Base-by-base conservation (phyloP, 2,329 filamentous ascomycete genomes). In the Aaosphaeria arxii region DNA sequence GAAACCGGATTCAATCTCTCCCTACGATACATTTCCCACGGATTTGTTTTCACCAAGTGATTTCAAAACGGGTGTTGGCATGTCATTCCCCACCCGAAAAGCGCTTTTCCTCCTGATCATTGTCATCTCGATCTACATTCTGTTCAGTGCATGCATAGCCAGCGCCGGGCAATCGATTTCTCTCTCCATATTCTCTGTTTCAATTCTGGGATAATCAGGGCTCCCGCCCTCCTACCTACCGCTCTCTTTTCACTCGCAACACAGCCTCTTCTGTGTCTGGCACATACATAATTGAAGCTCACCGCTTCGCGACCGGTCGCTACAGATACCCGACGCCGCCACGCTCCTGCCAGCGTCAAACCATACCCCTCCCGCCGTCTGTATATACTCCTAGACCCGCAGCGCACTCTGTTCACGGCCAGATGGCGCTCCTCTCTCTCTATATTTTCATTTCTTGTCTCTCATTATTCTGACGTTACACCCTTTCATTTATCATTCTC, bases 241-340 rank as follows among this genome's bases (percentile, higher is more conserved):
- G 32, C 32, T 44, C 42, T 47, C 11, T 35, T 47, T 33, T 42
- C 42, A 13, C 39, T 44, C 33, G 43, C 29, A 7, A 35, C 29
- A 29, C 30, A 46, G 29, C 11, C 31, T 35, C 31, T 45, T 44
- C 30, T 50, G 17, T 11, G 24, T 31, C 30, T 42, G 30, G 43
- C 45, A 30, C 43, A 46, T 38, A 33, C 42, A 24, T 24, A 36
- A 41, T 39, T 42, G 35, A 45, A 40, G 48, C 36, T 11, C 17
- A 28, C 32, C 28, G 40, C 46, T 47, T 52, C 46, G 51, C 45
- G 43, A 47, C 43, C 50, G 49, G 53, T 55, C 53, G 45, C 53
- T 55, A 55, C 53, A 51, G 47, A 55, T 55, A 55, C 53, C 53
- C 53, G 53, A 50, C 44, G 45, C 43, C 17, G 13, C n/a, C 24